Percentiles rank a stretch among this genome's conserved stretches.
Evolutionary conservation across 257 asterid species (phyloP).

Genomic region (Scutellaria galericulata): DNA sequence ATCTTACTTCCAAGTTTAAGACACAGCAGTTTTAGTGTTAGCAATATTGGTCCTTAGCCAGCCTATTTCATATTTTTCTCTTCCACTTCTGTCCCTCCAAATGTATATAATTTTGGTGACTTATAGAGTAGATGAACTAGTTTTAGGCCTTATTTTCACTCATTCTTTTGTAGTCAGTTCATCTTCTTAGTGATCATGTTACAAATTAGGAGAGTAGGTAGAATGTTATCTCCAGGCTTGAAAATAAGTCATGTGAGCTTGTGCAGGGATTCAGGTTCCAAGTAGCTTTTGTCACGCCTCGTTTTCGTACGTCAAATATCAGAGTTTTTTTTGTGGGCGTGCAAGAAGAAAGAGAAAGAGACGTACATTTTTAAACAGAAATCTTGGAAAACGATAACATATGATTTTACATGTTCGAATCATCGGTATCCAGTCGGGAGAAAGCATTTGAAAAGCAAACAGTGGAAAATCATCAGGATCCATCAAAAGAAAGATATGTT

Average conservation of each 20-base stretch:
- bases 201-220: neutral
- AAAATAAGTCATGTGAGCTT: neutral
- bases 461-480: too few species aligned
- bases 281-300: too few species aligned
- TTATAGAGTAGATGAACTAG: slow-evolving; percentile 30
- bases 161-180: slow-evolving; percentile 27
- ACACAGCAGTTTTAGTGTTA: slow-evolving; percentile 30
- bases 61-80: slow-evolving; percentile 16
- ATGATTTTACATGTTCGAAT: too few species aligned
- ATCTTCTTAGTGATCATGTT: slow-evolving; percentile 2
- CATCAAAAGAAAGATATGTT: too few species aligned
- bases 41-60: slow-evolving; percentile 31
- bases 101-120: slow-evolving; percentile 44
- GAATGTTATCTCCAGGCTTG: neutral
- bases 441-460: too few species aligned
- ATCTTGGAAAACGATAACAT: too few species aligned
- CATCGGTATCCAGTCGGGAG: too few species aligned
- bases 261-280: neutral
- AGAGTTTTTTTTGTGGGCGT: too few species aligned
- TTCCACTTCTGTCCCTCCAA: slow-evolving; percentile 28
- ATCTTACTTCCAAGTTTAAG: slow-evolving; percentile 37
- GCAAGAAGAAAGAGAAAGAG: too few species aligned
- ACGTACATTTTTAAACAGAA: too few species aligned
- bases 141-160: slow-evolving; percentile 23
- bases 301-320: too few species aligned